Evolutionary conservation across 1,284 basidiomycete species (phyloP), one percentile per base, ranked within the genome.

Genomic region (Heliocybe sulcata): DNA sequence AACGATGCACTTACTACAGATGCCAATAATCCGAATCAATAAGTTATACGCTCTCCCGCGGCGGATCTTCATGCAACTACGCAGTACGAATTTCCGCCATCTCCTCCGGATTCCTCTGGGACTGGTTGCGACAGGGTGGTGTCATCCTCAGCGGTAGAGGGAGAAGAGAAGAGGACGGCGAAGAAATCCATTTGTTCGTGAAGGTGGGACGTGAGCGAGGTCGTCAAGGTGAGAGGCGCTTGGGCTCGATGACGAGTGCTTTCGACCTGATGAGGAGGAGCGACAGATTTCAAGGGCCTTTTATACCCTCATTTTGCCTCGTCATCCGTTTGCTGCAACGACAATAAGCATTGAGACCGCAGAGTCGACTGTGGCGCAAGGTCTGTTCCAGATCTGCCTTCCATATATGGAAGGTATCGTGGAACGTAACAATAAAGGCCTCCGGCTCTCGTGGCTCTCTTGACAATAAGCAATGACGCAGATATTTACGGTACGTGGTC

Each of bases 11-110:
- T 6, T 16, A 42, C 38, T 42, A 42, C 38, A 42, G 38, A 42
- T 42, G 38, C 38, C 16, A 42, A 42, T 42, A 42, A 42, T 16
- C 16, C 3, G 38, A 42, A 42, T 42, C 8, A 42, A 42, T 42
- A 42, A 42, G n/a, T 42, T 42, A 42, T 20, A 16, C 9, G 16
- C 38, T 16, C 19, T 4, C 8, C 12, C 12, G 8, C 19, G 38
- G 38, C 6, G 6, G 6, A 4, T 16, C 38, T 16, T 26, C 23
- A 49, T 25, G 47, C 47, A 22, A 49, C 23, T 6, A 26, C 23
- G 47, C 47, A 49, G 47, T 49, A 49, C 23, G 47, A 49, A n/a
- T 49, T 49, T 4, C 47, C 47, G 22, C 47, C 47, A 22, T 22
- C 23, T 8, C 47, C 47, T 3, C 47, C 47, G 4, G 23, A 26